Conservation (phyloP, 108 stramenopile species). For the Cyclostephanos invisitatus region DNA sequence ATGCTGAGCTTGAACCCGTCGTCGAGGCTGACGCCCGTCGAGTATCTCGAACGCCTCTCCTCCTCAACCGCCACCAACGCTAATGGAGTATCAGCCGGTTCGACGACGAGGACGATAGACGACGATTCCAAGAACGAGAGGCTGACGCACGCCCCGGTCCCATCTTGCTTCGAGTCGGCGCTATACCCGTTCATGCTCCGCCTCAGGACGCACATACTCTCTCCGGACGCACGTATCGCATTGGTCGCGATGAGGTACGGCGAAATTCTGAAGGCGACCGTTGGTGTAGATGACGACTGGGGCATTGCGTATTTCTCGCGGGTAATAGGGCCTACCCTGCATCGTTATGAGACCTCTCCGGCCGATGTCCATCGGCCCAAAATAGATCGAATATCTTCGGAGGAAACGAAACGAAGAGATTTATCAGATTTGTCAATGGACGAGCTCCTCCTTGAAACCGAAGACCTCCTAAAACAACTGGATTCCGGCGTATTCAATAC, state of each 20-base stretch:
- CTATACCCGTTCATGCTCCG: slow-evolving; percentile 65
- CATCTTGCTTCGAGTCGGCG: slow-evolving; percentile 55
- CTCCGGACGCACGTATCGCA: slow-evolving; percentile 91
- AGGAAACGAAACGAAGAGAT: not conserved
- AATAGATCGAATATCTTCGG: not conserved
- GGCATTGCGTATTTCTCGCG: slow-evolving; percentile 70
- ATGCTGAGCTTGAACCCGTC: slow-evolving; percentile 88
- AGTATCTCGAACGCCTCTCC: slow-evolving; percentile 72
- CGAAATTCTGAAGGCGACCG: slow-evolving; percentile 63
- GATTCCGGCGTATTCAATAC: slow-evolving; percentile 56
- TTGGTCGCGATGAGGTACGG: slow-evolving; percentile 82
- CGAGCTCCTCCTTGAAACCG: slow-evolving; percentile 49
- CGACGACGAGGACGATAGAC: slow-evolving; percentile 10
- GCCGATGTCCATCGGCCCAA: slow-evolving; percentile 18
- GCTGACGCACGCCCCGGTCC: slow-evolving; percentile 42
- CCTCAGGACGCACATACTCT: slow-evolving; percentile 50
- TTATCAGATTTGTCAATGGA: slow-evolving; percentile 25
- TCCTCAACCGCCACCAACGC: slow-evolving; percentile 20
- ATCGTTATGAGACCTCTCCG: slow-evolving; percentile 19
- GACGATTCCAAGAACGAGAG: slow-evolving; percentile 14
- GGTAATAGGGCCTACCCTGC: slow-evolving; percentile 54
- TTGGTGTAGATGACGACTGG: slow-evolving; percentile 75
- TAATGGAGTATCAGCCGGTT: slow-evolving; percentile 14
- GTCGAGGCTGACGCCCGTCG: slow-evolving; percentile 67
- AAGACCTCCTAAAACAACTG: slow-evolving; percentile 48